Base-by-base conservation (phyloP, 345 rosid species). In the Erysimum cheiranthoides region DNA sequence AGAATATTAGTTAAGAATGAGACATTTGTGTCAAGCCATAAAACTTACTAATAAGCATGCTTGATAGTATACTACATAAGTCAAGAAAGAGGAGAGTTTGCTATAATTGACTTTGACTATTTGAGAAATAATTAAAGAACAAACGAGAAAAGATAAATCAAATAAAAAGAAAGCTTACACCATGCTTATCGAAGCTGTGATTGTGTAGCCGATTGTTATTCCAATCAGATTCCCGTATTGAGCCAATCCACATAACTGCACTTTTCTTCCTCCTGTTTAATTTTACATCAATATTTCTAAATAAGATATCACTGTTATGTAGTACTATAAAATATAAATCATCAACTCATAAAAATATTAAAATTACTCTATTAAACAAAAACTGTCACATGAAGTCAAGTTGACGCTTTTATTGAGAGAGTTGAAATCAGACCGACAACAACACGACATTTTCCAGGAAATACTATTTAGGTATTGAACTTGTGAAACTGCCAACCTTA, bases 171-270 rank as follows among this genome's bases (percentile, higher is more conserved):
- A 60, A 76, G 7, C 97, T 89, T 84, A 93, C 98, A 89, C 96
- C 90, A 93, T 88, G 78, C 98, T 93, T 31, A 91, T 88, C 8
- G 98, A 90, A 11, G 94, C 90, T 34, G 98, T 91, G 75, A 93
- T 93, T n/a, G 96, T 93, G 78, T 91, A 93, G 42, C 98, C 96
- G 42, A 90, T 62, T 2, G 94, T 84, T 54, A 84, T 56, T 42
- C 94, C 98, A 14, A 88, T 21, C 13, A 93, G 84, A 82, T 90
- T 89, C 25, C 66, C 84, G 70, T 87, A 93, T 72, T 93, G 98
- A 70, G 94, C 96, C 76, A 86, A 65, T 13, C 96, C 97, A 64
- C 97, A 91, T 0, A 88, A 76, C 78, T 68, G 82, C 50, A 85
- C 87, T 74, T 80, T 84, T 64, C 85, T 68, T 6, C 91, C 90